These are phyloP conservation scores for Hypomontagnella monticulosa DNA, from an alignment of 495 filamentous ascomycete species.

Conservation along the genomic window DNA sequence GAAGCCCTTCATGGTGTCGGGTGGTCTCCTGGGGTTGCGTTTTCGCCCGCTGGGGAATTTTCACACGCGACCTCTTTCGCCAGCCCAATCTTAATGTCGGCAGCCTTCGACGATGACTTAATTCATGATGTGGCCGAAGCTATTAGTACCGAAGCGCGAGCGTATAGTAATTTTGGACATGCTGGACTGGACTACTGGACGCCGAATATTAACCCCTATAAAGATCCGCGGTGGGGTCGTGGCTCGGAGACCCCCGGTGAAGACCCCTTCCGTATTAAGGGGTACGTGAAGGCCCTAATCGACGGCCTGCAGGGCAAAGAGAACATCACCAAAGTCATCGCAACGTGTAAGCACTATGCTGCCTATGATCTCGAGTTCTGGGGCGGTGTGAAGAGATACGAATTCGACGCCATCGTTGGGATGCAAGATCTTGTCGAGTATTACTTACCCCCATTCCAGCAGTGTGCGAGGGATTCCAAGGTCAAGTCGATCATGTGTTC, in stretches of 20 bases:
- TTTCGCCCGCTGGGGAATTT: slow-evolving; percentile 48
- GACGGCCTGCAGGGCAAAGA: slow-evolving; percentile 65
- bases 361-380: slow-evolving; percentile 71
- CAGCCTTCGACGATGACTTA: slow-evolving; percentile 61
- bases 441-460: slow-evolving; percentile 58
- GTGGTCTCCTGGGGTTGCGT: slow-evolving; percentile 49
- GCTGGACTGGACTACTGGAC: slow-evolving; percentile 71
- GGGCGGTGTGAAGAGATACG: slow-evolving; percentile 46
- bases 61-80: slow-evolving; percentile 60
- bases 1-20: slow-evolving; percentile 60
- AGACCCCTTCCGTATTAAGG: slow-evolving; percentile 64
- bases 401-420: slow-evolving; percentile 53
- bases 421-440: slow-evolving; percentile 59
- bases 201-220: slow-evolving; percentile 75
- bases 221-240: slow-evolving; percentile 58
- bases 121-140: slow-evolving; percentile 51
- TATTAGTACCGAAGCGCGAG: slow-evolving; percentile 71
- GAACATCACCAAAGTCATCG: slow-evolving; percentile 59
- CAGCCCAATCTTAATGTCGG: slow-evolving; percentile 53
- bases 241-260: slow-evolving; percentile 56
- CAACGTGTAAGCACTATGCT: slow-evolving; percentile 72
- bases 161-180: slow-evolving; percentile 69
- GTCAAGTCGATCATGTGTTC: slow-evolving; percentile 60
- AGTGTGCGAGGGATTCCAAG: slow-evolving; percentile 55
- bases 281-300: slow-evolving; percentile 68